A percentile compares a stretch with the other conserved stretches of the same genome.
These are phyloP conservation scores for Verticillium klebahnii DNA, from an alignment of 2,329 filamentous ascomycete species.

Conservation along the genomic window DNA sequence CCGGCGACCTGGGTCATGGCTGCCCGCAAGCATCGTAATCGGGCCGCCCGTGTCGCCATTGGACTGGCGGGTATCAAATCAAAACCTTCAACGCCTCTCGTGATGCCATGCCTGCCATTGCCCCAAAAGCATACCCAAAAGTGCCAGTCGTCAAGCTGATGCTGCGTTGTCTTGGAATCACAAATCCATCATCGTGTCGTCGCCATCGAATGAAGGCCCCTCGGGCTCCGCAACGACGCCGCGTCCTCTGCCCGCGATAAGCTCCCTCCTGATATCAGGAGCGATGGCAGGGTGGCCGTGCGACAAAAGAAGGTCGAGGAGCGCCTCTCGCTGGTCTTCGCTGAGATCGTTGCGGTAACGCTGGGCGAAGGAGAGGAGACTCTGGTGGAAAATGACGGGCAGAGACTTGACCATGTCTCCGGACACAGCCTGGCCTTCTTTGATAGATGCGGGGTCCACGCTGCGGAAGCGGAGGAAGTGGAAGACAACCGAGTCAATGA, in stretches of 20 bases:
- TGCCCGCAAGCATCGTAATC: background rate
- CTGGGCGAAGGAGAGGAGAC: conserved; percentile 85
- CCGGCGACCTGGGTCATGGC: background rate
- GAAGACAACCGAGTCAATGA: conserved; percentile 91
- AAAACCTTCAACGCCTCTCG: conserved; percentile 12
- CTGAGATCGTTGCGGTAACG: conserved; percentile 95
- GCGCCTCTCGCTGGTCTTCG: conserved; percentile 86
- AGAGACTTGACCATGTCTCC: conserved; percentile 57
- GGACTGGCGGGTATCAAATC: conserved; percentile 15
- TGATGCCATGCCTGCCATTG: background rate
- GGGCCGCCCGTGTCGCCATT: conserved; percentile 4
- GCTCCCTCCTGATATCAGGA: conserved; percentile 82
- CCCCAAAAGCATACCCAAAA: background rate
- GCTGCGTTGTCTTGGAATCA: conserved; percentile 10
- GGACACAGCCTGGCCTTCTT: conserved; percentile 38
- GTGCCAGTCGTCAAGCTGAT: background rate
- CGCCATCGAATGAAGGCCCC: conserved; percentile 58
- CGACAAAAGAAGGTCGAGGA: conserved; percentile 80
- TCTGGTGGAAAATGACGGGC: conserved; percentile 96
- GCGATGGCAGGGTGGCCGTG: conserved; percentile 86
- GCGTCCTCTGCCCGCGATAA: conserved; percentile 81
- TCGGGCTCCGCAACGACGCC: conserved; percentile 65
- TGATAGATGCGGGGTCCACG: conserved; percentile 54
- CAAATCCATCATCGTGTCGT: conserved; percentile 82
- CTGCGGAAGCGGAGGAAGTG: conserved; percentile 89